These are phyloP conservation scores for Trichosporon ovoides DNA, from an alignment of 1,284 basidiomycete species.

Conservation along the genomic window DNA sequence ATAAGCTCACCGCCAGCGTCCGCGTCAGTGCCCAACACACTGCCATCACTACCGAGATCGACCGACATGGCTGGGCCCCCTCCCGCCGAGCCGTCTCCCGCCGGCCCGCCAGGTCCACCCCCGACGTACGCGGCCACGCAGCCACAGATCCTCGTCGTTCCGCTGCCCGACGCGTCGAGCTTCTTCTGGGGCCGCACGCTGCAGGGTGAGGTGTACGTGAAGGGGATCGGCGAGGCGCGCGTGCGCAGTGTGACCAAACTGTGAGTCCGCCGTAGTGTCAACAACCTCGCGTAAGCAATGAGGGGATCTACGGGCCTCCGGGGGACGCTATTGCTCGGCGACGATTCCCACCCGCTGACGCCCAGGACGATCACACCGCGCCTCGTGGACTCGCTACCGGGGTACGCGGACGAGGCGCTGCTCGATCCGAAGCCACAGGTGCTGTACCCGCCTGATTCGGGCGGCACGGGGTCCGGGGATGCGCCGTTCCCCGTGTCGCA, in stretches of 20 bases:
- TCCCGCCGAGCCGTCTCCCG: background rate
- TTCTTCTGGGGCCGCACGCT: conserved; percentile 44
- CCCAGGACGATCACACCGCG: conserved; percentile 29
- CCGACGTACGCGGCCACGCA: conserved; percentile 38
- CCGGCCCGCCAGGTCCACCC: conserved; percentile 21
- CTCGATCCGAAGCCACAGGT: conserved; percentile 25
- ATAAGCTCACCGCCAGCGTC: background rate
- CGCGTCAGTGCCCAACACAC: background rate
- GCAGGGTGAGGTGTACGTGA: conserved; percentile 46
- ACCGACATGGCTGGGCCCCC: background rate
- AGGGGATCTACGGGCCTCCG: background rate
- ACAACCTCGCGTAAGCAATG: background rate
- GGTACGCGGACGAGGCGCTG: conserved; percentile 24
- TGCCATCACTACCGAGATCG: background rate
- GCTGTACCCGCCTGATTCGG: conserved; percentile 28
- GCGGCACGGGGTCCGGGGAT: conserved; percentile 13
- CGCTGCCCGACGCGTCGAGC: conserved; percentile 40
- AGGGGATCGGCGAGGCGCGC: conserved; percentile 38
- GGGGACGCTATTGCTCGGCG: too few species aligned
- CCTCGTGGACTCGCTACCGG: conserved; percentile 28
- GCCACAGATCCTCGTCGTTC: conserved; percentile 43
- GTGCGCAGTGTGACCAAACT: conserved; percentile 28
- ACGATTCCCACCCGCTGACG: background rate
- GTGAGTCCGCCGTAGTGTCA: conserved; percentile 23
- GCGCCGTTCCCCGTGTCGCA: conserved; percentile 30